Evolutionary conservation across 2,329 filamentous ascomycete species (phyloP).

Genomic region (Metarhizium guizhouense): DNA sequence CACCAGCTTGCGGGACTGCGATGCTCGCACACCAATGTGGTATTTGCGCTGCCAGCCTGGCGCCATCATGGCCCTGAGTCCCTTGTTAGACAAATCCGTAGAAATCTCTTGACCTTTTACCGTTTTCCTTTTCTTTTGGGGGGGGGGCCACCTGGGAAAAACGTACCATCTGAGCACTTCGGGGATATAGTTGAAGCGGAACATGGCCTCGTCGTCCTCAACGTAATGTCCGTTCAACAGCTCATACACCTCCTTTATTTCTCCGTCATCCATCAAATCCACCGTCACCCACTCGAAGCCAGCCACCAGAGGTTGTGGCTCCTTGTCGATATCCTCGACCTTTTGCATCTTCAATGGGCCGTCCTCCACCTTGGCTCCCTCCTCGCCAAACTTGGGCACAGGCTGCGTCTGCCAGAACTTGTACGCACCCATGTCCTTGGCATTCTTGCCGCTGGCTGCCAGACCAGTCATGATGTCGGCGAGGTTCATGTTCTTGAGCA

Average conservation of each 20-base stretch:
- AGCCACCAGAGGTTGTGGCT: slow-evolving; percentile 63
- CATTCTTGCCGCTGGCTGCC: slow-evolving; percentile 74
- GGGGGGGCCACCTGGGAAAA: too few species aligned
- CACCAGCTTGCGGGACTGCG: slow-evolving; percentile 76
- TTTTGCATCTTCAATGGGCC: slow-evolving; percentile 78
- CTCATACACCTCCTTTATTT: slow-evolving; percentile 85
- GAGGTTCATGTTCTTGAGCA: slow-evolving; percentile 55
- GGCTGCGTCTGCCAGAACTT: slow-evolving; percentile 99
- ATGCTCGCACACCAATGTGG: slow-evolving; percentile 87
- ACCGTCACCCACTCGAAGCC: slow-evolving; percentile 94
- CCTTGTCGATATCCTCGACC: slow-evolving; percentile 68
- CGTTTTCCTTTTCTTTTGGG: too few species aligned
- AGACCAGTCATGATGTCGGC: slow-evolving; percentile 67
- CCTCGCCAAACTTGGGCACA: slow-evolving; percentile 71
- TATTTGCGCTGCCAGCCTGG: slow-evolving; percentile 91
- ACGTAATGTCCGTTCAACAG: slow-evolving; percentile 91
- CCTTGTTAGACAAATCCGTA: neutral
- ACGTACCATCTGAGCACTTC: slow-evolving; percentile 80
- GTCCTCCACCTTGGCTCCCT: slow-evolving; percentile 51
- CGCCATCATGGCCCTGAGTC: slow-evolving; percentile 76
- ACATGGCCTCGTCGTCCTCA: slow-evolving; percentile 94
- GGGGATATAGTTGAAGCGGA: slow-evolving; percentile 91
- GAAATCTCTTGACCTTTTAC: neutral
- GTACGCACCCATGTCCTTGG: slow-evolving; percentile 93
- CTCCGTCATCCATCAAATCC: slow-evolving; percentile 68